phyloP scores from a whole-genome alignment of 176 grass and related monocot genomes.

The Phoenix dactylifera region DNA sequence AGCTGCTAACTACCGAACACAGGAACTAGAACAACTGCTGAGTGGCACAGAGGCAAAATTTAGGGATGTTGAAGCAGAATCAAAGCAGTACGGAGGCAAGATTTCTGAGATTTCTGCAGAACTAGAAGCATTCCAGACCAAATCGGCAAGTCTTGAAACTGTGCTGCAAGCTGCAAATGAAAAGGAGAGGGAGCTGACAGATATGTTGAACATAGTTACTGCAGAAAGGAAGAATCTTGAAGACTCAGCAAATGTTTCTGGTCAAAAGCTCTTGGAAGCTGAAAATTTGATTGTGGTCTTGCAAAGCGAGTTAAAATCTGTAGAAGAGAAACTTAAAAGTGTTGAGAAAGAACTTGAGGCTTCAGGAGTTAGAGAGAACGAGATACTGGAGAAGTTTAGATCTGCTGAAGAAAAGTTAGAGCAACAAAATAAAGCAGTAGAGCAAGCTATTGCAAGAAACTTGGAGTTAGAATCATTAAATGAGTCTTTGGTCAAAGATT shows the following conservation, averaged over 20 bases:
- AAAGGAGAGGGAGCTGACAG: conserved; percentile 33
- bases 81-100: conserved; percentile 21
- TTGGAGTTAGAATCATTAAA: conserved; percentile 54
- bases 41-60: conserved; percentile 24
- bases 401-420: conserved; percentile 58
- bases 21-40: conserved; percentile 47
- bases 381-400: conserved; percentile 57
- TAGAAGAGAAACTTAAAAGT: conserved; percentile 36
- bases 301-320: conserved; percentile 43
- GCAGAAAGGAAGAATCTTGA: conserved; percentile 65
- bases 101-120: conserved; percentile 45
- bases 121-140: conserved; percentile 58
- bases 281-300: conserved; percentile 33
- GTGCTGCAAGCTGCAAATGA: conserved; percentile 39
- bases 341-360: conserved; percentile 40
- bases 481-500: conserved; percentile 70
- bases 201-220: conserved; percentile 40
- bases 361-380: conserved; percentile 41
- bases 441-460: conserved; percentile 69
- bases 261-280: conserved; percentile 44
- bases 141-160: conserved; percentile 35
- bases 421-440: conserved; percentile 51
- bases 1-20: conserved; percentile 9
- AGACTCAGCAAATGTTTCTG: conserved; percentile 37
- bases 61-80: conserved; percentile 32